A percentile compares a stretch with the other conserved stretches of the same genome.
These are phyloP conservation scores for Macaranga tanarius DNA, from an alignment of 441 rosid genomes.

Conservation along the genomic window DNA sequence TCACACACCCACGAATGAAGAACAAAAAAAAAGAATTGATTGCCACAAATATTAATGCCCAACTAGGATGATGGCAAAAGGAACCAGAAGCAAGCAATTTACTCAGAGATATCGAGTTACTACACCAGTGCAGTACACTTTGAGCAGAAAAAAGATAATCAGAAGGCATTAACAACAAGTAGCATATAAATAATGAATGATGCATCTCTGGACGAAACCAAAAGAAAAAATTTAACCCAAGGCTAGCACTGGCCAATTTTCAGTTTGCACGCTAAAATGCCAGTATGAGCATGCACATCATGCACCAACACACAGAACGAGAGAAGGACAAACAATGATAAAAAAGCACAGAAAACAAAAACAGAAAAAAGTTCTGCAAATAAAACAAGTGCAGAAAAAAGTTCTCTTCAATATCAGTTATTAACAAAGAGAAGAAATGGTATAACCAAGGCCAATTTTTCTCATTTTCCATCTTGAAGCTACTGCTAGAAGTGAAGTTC, in stretches of 20 bases:
- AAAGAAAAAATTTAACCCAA: background rate
- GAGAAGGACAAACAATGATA: background rate
- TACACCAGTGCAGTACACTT: no score
- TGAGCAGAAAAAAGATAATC: no score
- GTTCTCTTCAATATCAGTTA: background rate
- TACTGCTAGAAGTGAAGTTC: background rate
- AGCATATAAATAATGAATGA: background rate
- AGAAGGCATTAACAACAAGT: no score
- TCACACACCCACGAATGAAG: background rate
- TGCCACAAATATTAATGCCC: no score
- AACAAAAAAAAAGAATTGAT: no score
- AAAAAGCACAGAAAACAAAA: background rate
- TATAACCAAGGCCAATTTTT: background rate
- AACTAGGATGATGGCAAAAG: no score
- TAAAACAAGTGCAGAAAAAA: background rate
- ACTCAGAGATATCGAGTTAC: no score
- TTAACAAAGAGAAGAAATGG: background rate
- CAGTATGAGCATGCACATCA: background rate
- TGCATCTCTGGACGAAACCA: background rate
- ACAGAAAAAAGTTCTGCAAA: background rate
- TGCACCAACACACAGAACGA: background rate
- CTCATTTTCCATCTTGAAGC: slow-evolving; percentile 1
- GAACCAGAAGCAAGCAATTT: no score
- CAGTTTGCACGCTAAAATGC: background rate
- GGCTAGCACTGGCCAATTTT: no score